phyloP scores from a whole-genome alignment of 192 early-diverging fungal genomes.

The Endogone sp. region DNA sequence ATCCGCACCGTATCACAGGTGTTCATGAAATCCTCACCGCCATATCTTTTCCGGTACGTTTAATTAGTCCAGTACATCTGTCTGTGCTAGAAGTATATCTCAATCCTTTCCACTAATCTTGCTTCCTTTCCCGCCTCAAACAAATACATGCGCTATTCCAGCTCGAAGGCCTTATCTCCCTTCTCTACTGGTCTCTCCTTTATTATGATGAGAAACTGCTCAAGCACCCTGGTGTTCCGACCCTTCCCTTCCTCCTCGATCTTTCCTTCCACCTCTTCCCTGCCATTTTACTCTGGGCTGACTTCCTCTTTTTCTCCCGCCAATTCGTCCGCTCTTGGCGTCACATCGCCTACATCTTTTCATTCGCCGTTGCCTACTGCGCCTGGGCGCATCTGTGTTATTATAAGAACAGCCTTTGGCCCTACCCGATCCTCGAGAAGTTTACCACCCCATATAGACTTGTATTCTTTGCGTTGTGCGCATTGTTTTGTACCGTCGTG shows the following conservation, averaged over 20 bases:
- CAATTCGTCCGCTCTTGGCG: slow-evolving; percentile 16
- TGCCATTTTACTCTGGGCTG: slow-evolving; percentile 17
- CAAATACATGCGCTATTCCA: no score
- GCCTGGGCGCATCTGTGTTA: slow-evolving; percentile 22
- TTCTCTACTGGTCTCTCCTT: slow-evolving; percentile 24
- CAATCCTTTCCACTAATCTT: neutral
- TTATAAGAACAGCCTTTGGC: slow-evolving; percentile 18
- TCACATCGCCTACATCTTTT: slow-evolving; percentile 17
- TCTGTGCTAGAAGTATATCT: neutral
- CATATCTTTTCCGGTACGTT: slow-evolving; percentile 23
- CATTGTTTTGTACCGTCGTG: slow-evolving; percentile 16
- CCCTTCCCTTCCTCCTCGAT: slow-evolving; percentile 19
- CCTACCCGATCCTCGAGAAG: slow-evolving; percentile 22
- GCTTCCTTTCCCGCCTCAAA: neutral
- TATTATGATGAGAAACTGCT: slow-evolving; percentile 17
- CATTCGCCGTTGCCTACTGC: slow-evolving; percentile 17
- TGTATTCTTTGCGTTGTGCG: slow-evolving; percentile 14
- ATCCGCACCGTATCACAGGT: neutral
- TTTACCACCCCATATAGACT: slow-evolving; percentile 6
- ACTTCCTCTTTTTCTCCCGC: slow-evolving; percentile 23
- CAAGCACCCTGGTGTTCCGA: slow-evolving; percentile 6
- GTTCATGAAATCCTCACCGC: neutral
- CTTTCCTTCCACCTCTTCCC: slow-evolving; percentile 23
- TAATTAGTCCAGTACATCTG: neutral
- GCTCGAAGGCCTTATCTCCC: slow-evolving; percentile 25